Evolutionary conservation across 441 rosid genomes (phyloP).

Genomic region (Populus hybrid): DNA sequence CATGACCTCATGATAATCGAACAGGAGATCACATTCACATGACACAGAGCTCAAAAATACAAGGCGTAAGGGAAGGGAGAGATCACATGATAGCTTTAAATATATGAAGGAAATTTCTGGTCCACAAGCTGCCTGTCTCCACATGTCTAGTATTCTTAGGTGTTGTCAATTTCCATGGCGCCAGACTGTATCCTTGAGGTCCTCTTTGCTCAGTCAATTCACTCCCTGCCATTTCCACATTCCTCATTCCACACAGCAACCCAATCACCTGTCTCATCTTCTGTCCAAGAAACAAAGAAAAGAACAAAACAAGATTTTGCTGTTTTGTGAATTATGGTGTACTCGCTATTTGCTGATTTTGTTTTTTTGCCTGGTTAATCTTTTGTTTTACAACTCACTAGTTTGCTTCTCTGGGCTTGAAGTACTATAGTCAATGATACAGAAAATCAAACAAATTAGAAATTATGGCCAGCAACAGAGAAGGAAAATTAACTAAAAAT

Average conservation of each 20-base stretch:
- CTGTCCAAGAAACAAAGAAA: neutral
- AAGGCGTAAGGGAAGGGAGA: neutral
- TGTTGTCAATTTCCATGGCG: constrained; percentile 31
- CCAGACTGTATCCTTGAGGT: constrained; percentile 12
- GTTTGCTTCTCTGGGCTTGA: too few relatives aligned
- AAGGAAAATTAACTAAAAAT: too few relatives aligned
- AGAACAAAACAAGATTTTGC: neutral
- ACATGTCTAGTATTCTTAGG: constrained; percentile 30
- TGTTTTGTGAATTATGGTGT: too few relatives aligned
- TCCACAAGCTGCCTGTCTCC: constrained; percentile 31
- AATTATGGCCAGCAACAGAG: too few relatives aligned
- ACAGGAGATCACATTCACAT: neutral
- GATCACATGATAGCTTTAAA: constrained; percentile 26
- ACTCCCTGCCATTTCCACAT: constrained; percentile 18
- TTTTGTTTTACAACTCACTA: too few relatives aligned
- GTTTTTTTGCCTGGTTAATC: too few relatives aligned
- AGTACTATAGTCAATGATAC: too few relatives aligned
- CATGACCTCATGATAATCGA: constrained; percentile 37
- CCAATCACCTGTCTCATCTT: constrained; percentile 25
- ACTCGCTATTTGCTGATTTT: too few relatives aligned
- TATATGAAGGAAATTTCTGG: constrained; percentile 17
- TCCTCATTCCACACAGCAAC: constrained; percentile 26
- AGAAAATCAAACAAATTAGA: too few relatives aligned
- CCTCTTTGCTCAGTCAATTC: constrained; percentile 8
- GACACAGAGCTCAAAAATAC: neutral